These are phyloP conservation scores for Pseudonectria buxi DNA, from an alignment of 2,329 filamentous ascomycete species.

Conservation along the genomic window DNA sequence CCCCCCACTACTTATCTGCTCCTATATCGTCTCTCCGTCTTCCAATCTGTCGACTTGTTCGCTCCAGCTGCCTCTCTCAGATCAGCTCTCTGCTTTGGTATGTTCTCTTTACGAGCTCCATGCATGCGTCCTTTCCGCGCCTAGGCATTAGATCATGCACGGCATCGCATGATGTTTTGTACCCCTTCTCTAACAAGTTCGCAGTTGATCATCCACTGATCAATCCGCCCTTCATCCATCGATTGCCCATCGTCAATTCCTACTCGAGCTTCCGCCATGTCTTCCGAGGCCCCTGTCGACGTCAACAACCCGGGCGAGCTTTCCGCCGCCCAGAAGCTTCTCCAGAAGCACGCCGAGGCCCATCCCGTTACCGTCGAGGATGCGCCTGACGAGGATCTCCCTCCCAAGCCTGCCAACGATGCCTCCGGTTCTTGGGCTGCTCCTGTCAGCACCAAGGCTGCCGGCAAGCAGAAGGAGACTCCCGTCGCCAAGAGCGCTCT, in stretches of 20 bases:
- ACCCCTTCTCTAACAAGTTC: conserved; percentile 10
- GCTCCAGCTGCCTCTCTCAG: not conserved
- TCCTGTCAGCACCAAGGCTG: conserved; percentile 54
- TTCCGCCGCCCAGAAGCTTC: conserved; percentile 55
- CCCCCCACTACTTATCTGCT: conserved; percentile 18
- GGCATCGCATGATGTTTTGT: not conserved
- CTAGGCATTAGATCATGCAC: conserved; percentile 7
- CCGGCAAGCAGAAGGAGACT: conserved; percentile 60
- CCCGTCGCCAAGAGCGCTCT: conserved; percentile 41
- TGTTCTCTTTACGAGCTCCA: conserved; percentile 10
- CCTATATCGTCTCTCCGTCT: conserved; percentile 12
- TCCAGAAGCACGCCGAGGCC: conserved; percentile 52
- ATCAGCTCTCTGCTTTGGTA: conserved; percentile 1
- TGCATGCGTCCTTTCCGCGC: conserved; percentile 17
- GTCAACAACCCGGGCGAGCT: conserved; percentile 31
- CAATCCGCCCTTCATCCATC: not conserved
- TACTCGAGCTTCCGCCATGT: conserved; percentile 30
- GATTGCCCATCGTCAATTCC: conserved; percentile 7
- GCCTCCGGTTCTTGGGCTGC: conserved; percentile 41
- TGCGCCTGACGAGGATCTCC: conserved; percentile 69
- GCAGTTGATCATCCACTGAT: not conserved
- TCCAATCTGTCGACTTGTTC: conserved; percentile 11
- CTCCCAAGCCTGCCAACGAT: conserved; percentile 44
- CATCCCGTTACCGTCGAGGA: conserved; percentile 72
- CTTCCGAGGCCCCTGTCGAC: conserved; percentile 32